phyloP scores from a whole-genome alignment of 1,284 basidiomycete genomes.

The Moniliophthora roreri region DNA sequence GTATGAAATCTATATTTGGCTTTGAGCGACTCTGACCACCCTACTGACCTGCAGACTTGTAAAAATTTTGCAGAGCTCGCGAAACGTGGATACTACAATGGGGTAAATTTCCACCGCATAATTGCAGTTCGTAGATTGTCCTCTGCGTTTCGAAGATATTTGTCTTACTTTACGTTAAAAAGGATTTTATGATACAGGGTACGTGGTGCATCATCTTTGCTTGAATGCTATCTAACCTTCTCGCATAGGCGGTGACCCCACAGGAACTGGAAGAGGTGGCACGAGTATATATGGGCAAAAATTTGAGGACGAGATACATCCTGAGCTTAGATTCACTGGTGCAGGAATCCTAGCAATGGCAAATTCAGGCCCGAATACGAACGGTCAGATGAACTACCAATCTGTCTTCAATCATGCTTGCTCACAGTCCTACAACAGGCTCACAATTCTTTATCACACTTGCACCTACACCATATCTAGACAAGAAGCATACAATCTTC shows the following conservation, averaged over 20 bases:
- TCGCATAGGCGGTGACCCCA: constrained; percentile 73
- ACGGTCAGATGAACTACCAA: constrained; percentile 54
- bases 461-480: constrained; percentile 87
- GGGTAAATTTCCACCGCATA: constrained; percentile 85
- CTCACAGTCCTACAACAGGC: constrained; percentile 43
- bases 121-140: constrained; percentile 61
- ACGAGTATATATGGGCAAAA: constrained; percentile 91
- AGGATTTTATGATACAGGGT: constrained; percentile 97
- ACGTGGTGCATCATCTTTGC: too few relatives aligned
- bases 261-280: constrained; percentile 92
- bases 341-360: constrained; percentile 97
- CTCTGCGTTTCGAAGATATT: not conserved
- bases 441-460: constrained; percentile 94
- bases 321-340: constrained; percentile 91
- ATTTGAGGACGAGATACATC: constrained; percentile 88
- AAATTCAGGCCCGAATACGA: constrained; percentile 92
- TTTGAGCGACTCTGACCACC: constrained; percentile 16
- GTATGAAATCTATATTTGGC: constrained; percentile 38
- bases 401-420: not conserved
- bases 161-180: constrained; percentile 6
- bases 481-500: constrained; percentile 95
- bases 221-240: too few relatives aligned
- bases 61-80: constrained; percentile 89
- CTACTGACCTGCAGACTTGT: constrained; percentile 66
- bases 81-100: constrained; percentile 85